phyloP scores from a whole-genome alignment of 441 rosid species.

The Euphorbia celastroides region DNA sequence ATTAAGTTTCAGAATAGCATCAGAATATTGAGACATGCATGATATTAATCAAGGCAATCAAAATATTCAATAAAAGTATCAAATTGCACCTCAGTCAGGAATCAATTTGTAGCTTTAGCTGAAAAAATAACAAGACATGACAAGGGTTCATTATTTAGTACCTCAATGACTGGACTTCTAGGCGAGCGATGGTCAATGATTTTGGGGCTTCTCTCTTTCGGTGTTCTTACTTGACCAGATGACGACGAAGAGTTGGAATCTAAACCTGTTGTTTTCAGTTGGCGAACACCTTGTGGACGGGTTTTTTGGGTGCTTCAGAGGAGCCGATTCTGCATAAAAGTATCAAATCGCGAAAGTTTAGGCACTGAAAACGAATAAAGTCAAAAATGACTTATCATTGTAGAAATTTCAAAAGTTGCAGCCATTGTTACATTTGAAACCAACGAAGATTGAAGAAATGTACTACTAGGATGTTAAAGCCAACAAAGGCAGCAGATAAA shows the following conservation, averaged over 20 bases:
- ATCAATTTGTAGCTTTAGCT: too few relatives aligned
- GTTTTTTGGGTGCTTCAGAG: conserved; percentile 54
- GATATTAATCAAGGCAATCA: too few relatives aligned
- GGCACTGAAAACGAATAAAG: neutral
- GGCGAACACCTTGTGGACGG: conserved; percentile 62
- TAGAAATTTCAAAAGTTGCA: neutral
- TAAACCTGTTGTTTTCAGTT: conserved; percentile 43
- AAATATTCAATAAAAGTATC: too few relatives aligned
- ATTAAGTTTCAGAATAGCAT: too few relatives aligned
- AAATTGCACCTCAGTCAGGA: too few relatives aligned
- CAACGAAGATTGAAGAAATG: neutral
- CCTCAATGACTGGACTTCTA: conserved; percentile 64
- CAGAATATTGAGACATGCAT: too few relatives aligned
- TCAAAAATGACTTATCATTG: neutral
- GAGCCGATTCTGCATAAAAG: conserved; percentile 52
- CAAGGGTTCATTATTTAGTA: conserved; percentile 26
- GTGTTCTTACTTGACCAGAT: conserved; percentile 45
- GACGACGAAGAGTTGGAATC: conserved; percentile 52
- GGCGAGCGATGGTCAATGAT: conserved; percentile 69
- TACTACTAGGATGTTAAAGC: too few relatives aligned
- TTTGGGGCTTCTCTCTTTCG: conserved; percentile 67
- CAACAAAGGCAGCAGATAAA: too few relatives aligned
- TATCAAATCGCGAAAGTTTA: conserved; percentile 3
- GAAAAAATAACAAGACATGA: neutral
- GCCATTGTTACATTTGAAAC: neutral